Percentiles rank a stretch among this genome's conserved stretches.
phyloP scores from a whole-genome alignment of 2,329 filamentous ascomycete species.

The Stemphylium vesicarium region DNA sequence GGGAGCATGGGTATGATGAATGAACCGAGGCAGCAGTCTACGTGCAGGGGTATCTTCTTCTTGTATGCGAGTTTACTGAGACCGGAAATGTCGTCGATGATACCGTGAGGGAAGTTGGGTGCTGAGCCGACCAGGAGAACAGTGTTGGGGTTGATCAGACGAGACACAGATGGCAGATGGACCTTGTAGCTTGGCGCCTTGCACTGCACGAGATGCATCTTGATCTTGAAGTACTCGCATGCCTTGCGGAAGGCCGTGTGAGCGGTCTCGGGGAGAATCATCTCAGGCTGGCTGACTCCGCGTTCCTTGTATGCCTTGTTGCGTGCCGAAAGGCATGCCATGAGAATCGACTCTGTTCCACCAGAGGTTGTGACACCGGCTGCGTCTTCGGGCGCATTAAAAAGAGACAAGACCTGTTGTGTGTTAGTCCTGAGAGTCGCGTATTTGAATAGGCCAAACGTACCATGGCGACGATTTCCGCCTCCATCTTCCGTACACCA shows the following conservation, averaged over 20 bases:
- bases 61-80: constrained; percentile 83
- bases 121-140: constrained; percentile 91
- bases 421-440: constrained; percentile 9
- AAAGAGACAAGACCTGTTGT: constrained; percentile 70
- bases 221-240: constrained; percentile 95
- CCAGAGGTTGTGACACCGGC: constrained; percentile 91
- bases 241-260: constrained; percentile 98
- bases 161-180: constrained; percentile 75
- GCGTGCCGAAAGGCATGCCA: constrained; percentile 89
- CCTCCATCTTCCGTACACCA: constrained; percentile 98
- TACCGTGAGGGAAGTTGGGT: constrained; percentile 97
- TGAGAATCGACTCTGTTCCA: constrained; percentile 94
- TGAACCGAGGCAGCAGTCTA: constrained; percentile 96
- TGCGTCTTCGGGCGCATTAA: constrained; percentile 84
- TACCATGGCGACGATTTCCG: constrained; percentile 96
- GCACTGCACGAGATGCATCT: constrained; percentile 85
- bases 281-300: constrained; percentile 90
- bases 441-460: not conserved
- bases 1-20: constrained; percentile 93
- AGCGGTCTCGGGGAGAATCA: constrained; percentile 94
- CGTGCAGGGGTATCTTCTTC: constrained; percentile 85
- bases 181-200: constrained; percentile 87
- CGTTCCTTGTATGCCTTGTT: constrained; percentile 88
- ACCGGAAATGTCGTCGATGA: constrained; percentile 90
- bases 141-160: constrained; percentile 93